These are phyloP conservation scores for Rhodotorula mucilaginosa DNA, from an alignment of 1,284 basidiomycete genomes.

Conservation along the genomic window DNA sequence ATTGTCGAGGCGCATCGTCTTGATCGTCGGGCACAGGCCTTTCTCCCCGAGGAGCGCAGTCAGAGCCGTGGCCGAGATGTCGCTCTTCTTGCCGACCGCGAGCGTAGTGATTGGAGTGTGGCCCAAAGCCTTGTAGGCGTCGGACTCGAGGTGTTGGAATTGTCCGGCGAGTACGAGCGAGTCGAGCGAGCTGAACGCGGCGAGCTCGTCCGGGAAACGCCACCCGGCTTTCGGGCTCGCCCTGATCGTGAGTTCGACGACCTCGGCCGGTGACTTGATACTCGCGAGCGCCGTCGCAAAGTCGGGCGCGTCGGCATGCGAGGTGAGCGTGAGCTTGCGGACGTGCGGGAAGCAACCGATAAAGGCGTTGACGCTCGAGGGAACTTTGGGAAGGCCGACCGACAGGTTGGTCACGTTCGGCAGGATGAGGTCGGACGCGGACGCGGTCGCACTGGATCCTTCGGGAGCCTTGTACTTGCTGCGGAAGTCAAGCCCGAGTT, in stretches of 20 bases:
- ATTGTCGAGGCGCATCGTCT: not conserved
- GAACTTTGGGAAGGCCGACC: too few species aligned
- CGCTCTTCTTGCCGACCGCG: not conserved
- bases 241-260: not conserved
- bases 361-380: not conserved
- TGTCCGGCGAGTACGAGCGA: not conserved
- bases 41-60: not conserved
- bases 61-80: not conserved
- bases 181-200: not conserved
- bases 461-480: not conserved
- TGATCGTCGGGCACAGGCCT: not conserved
- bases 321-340: not conserved
- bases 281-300: not conserved
- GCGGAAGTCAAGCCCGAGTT: not conserved
- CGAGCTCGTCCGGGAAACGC: not conserved
- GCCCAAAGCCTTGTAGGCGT: not conserved
- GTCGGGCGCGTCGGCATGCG: not conserved
- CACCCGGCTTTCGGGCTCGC: not conserved
- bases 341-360: not conserved
- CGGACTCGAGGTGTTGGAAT: not conserved
- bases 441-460: not conserved
- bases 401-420: not conserved
- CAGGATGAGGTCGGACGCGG: not conserved
- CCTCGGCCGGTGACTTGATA: not conserved
- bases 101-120: not conserved